Evolutionary conservation across 2,329 filamentous ascomycete genomes (phyloP).

Genomic region (Dactylonectria macrodidyma): DNA sequence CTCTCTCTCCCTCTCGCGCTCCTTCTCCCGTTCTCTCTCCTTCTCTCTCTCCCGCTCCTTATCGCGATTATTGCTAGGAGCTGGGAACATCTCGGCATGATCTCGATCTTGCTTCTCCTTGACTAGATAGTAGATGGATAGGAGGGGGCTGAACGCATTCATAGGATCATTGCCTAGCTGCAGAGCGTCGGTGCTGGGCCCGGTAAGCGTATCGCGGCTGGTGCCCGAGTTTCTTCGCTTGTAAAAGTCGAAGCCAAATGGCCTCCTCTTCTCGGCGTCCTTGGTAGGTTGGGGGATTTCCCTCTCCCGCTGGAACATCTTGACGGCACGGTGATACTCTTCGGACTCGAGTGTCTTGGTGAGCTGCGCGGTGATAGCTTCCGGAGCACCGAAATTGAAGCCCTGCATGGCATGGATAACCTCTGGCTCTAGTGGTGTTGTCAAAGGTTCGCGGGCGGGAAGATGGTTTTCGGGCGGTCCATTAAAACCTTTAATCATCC

Average conservation of each 20-base stretch:
- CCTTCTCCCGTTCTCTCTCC: constrained; percentile 44
- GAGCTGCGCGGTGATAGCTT: constrained; percentile 86
- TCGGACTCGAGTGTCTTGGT: constrained; percentile 91
- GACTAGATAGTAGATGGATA: constrained; percentile 97
- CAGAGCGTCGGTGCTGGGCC: constrained; percentile 88
- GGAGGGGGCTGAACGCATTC: constrained; percentile 92
- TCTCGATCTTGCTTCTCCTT: constrained; percentile 93
- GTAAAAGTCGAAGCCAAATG: constrained; percentile 95
- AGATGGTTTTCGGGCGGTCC: constrained; percentile 91
- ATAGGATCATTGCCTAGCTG: constrained; percentile 87
- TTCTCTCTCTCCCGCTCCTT: constrained; percentile 48
- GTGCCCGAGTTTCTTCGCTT: constrained; percentile 91
- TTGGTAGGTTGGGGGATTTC: constrained; percentile 70
- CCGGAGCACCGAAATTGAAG: constrained; percentile 94
- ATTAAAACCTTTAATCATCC: constrained; percentile 94
- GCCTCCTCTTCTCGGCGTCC: constrained; percentile 85
- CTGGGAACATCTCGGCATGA: constrained; percentile 55
- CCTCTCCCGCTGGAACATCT: constrained; percentile 77
- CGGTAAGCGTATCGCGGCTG: constrained; percentile 88
- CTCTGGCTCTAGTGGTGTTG: constrained; percentile 84
- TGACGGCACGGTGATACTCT: constrained; percentile 91
- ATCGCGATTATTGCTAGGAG: constrained; percentile 59
- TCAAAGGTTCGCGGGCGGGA: constrained; percentile 86
- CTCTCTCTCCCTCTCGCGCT: constrained; percentile 41
- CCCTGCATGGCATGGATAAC: constrained; percentile 96